Conservation (phyloP, 1,284 basidiomycete genomes). For the Sanguinoderma infundibulare region DNA sequence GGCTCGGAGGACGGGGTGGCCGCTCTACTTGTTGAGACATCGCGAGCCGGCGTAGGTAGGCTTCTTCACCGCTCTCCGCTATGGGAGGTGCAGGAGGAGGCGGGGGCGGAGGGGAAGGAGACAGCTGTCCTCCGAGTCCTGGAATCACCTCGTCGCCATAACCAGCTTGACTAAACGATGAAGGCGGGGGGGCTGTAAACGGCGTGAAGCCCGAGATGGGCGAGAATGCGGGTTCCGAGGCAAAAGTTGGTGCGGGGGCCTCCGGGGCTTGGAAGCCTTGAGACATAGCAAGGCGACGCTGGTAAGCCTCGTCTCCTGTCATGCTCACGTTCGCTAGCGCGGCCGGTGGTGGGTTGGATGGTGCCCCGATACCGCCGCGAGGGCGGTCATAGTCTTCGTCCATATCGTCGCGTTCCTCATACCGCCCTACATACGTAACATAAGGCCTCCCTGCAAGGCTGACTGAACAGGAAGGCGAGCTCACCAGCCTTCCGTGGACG, state of each 20-base stretch:
- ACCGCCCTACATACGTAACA: conserved; percentile 50
- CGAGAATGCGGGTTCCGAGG: conserved; percentile 25
- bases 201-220: conserved; percentile 1
- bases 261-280: conserved; percentile 28
- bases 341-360: conserved; percentile 29
- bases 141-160: conserved; percentile 38
- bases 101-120: conserved; percentile 12
- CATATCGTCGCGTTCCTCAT: conserved; percentile 57
- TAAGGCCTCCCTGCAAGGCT: conserved; percentile 1
- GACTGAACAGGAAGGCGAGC: conserved; percentile 20
- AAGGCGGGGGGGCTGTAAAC: conserved; percentile 3
- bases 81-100: conserved; percentile 30
- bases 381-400: conserved; percentile 50
- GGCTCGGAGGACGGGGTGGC: conserved; percentile 36
- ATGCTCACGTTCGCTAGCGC: conserved; percentile 38
- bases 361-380: conserved; percentile 35
- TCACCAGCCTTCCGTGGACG: conserved; percentile 74
- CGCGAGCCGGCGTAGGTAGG: conserved; percentile 63
- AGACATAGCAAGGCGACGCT: conserved; percentile 58
- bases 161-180: conserved; percentile 24
- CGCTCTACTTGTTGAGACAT: conserved; percentile 49
- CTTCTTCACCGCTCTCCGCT: conserved; percentile 69
- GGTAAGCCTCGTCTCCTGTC: conserved; percentile 65
- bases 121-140: conserved; percentile 16
- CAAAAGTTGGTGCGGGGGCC: conserved; percentile 6